Base-by-base conservation (phyloP, 306 rosid species). In the Cicer cuneatum region DNA sequence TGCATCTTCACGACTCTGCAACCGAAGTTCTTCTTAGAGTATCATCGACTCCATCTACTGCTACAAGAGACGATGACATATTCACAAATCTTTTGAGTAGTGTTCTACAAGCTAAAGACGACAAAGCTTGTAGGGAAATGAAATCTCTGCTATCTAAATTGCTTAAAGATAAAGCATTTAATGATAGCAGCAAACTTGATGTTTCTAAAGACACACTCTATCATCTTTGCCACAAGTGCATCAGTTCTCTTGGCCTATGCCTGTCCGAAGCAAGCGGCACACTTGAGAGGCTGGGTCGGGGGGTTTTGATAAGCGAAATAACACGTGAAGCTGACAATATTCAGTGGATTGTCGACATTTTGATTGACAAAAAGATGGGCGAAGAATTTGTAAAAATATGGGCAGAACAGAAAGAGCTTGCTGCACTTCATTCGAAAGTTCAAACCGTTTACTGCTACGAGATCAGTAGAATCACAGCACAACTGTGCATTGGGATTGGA, bases 321-420 rank as follows among this genome's bases (percentile, higher is more conserved):
- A 81, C 89, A 58, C 90, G 96, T 8, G 96, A 90, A 82, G 98
- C 94, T 7, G 98, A 90, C 78, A 92, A 90, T 57, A 86, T 92
- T 66, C 96, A 89, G 64, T 92, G 98, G 98, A 86, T 92, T 73
- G 95, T 89, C 61, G 98, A 86, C 56, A 89, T 90, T 40, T 75
- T 92, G 68, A 78, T 90, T 8, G 84, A 80, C 65, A 89, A 79
- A 73, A 90, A 85, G 82, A 83, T 87, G 74, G 95, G 88, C 1
- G 96, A 92, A 9, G 98, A 90, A 39, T 90, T 89, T 82, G 96
- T 90, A 72, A 89, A 90, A 73, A 61, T 92, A 56, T 92, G 98
- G 98, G 93, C 98, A 10, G 93, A 92, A 58, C 98, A 92, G 89
- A 86, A 84, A 80, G 98, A 90, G 78, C 96, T 92, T 24, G 96